These are phyloP conservation scores for Gossypium laxum DNA, from an alignment of 441 rosid genomes.

Conservation along the genomic window DNA sequence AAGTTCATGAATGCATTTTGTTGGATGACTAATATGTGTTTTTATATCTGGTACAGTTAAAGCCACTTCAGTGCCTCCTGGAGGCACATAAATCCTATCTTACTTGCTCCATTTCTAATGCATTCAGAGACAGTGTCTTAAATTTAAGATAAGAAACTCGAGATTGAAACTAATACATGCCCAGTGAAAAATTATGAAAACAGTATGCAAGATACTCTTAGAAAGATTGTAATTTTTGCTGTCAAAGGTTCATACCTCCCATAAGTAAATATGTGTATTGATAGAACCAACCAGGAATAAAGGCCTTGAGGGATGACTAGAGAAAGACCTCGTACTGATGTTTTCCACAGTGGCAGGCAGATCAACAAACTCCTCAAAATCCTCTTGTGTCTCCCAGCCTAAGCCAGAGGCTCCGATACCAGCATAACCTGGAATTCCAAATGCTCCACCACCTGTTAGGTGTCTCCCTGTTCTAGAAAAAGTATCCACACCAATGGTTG, in stretches of 20 bases:
- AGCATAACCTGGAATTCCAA: conserved; percentile 58
- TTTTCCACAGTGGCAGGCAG: conserved; percentile 66
- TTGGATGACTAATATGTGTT: background rate
- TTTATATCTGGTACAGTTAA: background rate
- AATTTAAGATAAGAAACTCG: background rate
- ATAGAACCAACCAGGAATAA: conserved; percentile 90
- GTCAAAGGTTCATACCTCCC: conserved; percentile 66
- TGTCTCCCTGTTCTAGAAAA: conserved; percentile 44
- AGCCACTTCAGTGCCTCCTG: background rate
- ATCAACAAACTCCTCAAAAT: conserved; percentile 61
- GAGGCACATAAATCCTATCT: background rate
- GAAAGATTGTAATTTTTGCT: background rate
- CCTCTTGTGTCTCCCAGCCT: conserved; percentile 80
- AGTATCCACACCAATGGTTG: conserved; percentile 49
- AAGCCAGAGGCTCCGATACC: conserved; percentile 60
- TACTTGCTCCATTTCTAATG: background rate
- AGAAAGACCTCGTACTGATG: conserved; percentile 67
- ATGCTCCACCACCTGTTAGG: conserved; percentile 43
- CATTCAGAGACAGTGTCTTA: background rate
- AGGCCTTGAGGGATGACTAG: conserved; percentile 83
- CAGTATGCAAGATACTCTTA: background rate
- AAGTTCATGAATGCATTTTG: background rate
- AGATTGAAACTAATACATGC: background rate
- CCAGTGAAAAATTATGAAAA: background rate
- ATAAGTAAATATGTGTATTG: conserved; percentile 78